Base-by-base conservation (phyloP, 2,329 filamentous ascomycete species). In the Neonectria faginata region DNA sequence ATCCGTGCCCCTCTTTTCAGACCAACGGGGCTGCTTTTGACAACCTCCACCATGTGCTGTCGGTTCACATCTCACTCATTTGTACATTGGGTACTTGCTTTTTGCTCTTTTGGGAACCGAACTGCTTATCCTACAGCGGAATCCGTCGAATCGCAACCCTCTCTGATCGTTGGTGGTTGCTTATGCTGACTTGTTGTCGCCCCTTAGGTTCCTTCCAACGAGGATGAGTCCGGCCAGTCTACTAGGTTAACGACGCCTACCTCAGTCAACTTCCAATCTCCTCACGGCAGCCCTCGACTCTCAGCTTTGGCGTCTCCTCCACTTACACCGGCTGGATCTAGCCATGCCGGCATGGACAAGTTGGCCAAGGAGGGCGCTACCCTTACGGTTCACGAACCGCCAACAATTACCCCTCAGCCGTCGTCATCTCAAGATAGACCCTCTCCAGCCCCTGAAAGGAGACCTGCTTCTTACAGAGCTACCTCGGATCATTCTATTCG, bases 221-320 rank as follows among this genome's bases (percentile, higher is more conserved):
- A 90, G 69, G 87, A 88, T 72, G 84, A 84, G 25, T 87, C 85
- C 7, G 77, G 81, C 61, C 88, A 89, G 57, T 83, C 89, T 60
- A 91, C 88, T 74, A 85, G 88, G 64, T 84, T 89, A 62, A 84
- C 88, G 44, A 91, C 89, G 59, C 90, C 89, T 56, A 88, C 80
- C 67, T 89, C 91, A 67, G 89, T 89, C 57, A 83, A 83, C 63
- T 87, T 85, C 70, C 85, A 86, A 66, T 94, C 91, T 62, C 89
- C 91, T 31, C 86, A 85, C 75, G 82, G 88, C 44, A 92, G 90
- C 68, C 91, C 92, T 65, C 86, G 87, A 65, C 82, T 87, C 48
- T 88, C 90, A 64, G 88, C 91, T 62, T 87, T 97, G 81, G 92
- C 95, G 71, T 97, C 94, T 11, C 95, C 95, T 69, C 94, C 94